Evolutionary conservation across 257 asterid genomes (phyloP), one percentile per base, ranked within the genome.

Genomic region (Solanum boliviense): DNA sequence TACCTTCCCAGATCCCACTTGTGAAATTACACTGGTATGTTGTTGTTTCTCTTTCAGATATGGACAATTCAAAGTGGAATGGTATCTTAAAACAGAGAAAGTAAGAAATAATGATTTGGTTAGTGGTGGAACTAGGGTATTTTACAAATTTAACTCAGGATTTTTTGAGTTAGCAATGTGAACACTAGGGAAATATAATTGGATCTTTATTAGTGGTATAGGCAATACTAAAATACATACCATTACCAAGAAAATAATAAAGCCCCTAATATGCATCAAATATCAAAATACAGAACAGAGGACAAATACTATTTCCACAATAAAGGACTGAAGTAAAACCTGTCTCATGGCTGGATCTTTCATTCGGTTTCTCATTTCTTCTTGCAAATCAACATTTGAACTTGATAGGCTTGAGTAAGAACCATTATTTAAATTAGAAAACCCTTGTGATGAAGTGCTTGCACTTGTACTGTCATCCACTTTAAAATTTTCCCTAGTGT

Each of bases 301-400:
- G 71, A 38, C 13, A 85, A 23, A 31, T 86, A 35, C 46, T 67
- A 58, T 36, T 39, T 25, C 72, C 84, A 3, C 71, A 85, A 65
- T 4, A 38, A 38, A 12, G 83, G 88, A 58, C n/a, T 5, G 7
- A 81, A 75, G 41, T 67, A 87, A 46, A 89, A 97, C 99, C 99
- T 97, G 95, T 83, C 92, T 94, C 99, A 95, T 94, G 68, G 97
- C 98, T 60, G 99, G 99, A 96, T 97, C 98, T 88, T 95, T 94
- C 98, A 97, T 92, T 92, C 95, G 98, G 86, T 94, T 95, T 91
- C 94, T 93, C 99, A 97, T 94, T 89, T 96, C 98, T 86, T 96
- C 99, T 91, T 95, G 99, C 81, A 96, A 91, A 93, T 94, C 98
- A 88, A 84, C 91, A 91, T 88, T 65, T 13, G 98, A 85, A 90